These are phyloP conservation scores for Fusarium abutilonis DNA, from an alignment of 2,329 filamentous ascomycete species.

Conservation along the genomic window DNA sequence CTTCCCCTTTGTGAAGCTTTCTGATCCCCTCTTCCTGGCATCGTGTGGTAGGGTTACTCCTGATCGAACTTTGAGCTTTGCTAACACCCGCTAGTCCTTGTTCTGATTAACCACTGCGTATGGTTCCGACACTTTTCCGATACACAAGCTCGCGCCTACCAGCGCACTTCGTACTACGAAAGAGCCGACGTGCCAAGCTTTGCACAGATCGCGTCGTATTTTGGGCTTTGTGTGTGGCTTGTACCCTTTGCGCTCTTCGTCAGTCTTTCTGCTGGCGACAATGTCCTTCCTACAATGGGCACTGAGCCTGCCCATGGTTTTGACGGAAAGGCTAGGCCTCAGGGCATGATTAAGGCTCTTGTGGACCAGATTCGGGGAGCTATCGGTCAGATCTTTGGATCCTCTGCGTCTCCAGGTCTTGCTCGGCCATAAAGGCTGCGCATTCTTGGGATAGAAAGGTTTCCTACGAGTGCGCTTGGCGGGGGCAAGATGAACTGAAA, in stretches of 20 bases:
- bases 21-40: constrained; percentile 84
- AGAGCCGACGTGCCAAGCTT: constrained; percentile 77
- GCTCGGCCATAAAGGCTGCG: constrained; percentile 35
- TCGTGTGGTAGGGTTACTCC: constrained; percentile 73
- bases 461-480: neutral
- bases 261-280: constrained; percentile 91
- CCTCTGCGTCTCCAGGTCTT: constrained; percentile 39
- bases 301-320: constrained; percentile 63
- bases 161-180: constrained; percentile 70
- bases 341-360: constrained; percentile 73
- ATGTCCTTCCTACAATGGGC: constrained; percentile 92
- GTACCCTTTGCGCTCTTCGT: constrained; percentile 96
- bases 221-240: constrained; percentile 95
- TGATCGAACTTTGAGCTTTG: fast-evolving
- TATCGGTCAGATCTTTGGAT: constrained; percentile 58
- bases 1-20: constrained; percentile 82
- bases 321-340: constrained; percentile 62
- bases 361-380: constrained; percentile 66
- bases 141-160: constrained; percentile 66
- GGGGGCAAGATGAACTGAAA: neutral
- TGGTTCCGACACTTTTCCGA: constrained; percentile 95
- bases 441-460: neutral
- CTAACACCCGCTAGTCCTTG: constrained; percentile 67
- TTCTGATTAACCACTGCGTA: constrained; percentile 89
- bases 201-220: constrained; percentile 94